Conservation (phyloP, 768 basidiomycete species). For the Lactarius sp. region DNA sequence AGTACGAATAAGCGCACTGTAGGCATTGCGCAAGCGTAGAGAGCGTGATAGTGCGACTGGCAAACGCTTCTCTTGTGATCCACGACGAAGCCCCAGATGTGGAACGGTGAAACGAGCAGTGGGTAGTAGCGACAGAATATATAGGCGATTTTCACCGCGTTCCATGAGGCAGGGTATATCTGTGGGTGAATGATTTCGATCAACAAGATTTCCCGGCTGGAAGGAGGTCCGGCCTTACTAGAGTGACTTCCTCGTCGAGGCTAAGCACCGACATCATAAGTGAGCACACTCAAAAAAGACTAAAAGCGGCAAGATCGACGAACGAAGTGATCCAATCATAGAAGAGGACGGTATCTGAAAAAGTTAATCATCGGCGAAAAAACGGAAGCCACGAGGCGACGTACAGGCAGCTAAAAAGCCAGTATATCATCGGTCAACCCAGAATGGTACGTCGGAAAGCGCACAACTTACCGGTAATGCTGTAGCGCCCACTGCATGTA, state of each 20-base stretch:
- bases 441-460: not conserved
- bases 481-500: conserved; percentile 20
- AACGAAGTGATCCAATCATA: conserved; percentile 26
- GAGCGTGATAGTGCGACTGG: not conserved
- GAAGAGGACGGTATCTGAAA: conserved; percentile 19
- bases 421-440: not conserved
- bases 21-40: conserved; percentile 15
- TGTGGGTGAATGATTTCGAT: not conserved
- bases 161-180: conserved; percentile 23
- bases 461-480: conserved; percentile 1
- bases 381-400: not conserved
- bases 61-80: conserved; percentile 9
- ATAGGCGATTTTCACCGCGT: conserved; percentile 16
- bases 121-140: conserved; percentile 24
- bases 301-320: conserved; percentile 2
- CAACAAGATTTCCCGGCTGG: not conserved
- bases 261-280: conserved; percentile 1
- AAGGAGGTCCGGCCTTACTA: not conserved
- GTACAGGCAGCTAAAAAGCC: conserved; percentile 9
- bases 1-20: conserved; percentile 4
- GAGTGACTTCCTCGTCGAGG: conserved; percentile 13
- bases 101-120: conserved; percentile 13
- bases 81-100: conserved; percentile 12
- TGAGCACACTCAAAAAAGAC: not conserved
- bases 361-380: not conserved